A percentile compares a stretch with the other conserved stretches of the same genome.
Conservation (phyloP, 768 basidiomycete genomes). For the Calocybe cyanea region DNA sequence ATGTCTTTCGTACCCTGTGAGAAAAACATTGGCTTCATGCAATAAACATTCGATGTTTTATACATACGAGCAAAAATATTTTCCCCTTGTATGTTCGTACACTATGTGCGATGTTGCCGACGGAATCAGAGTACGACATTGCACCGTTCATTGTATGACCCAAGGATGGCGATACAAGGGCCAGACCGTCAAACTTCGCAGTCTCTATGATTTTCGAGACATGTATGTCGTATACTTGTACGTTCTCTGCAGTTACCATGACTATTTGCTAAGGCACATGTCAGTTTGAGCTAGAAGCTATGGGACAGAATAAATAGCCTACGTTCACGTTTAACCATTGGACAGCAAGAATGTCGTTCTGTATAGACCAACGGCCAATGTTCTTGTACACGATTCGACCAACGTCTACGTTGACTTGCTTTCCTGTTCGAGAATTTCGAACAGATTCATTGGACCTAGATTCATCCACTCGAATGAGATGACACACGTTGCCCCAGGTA, state of each 20-base stretch:
- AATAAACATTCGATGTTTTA: background rate
- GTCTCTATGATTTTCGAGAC: slow-evolving; percentile 58
- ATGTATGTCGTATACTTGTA: slow-evolving; percentile 71
- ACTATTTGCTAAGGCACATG: slow-evolving; percentile 57
- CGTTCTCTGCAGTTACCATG: slow-evolving; percentile 47
- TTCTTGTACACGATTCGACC: slow-evolving; percentile 65
- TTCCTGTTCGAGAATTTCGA: slow-evolving; percentile 56
- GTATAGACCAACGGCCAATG: slow-evolving; percentile 53
- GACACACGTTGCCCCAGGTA: slow-evolving; percentile 74
- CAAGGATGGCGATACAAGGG: slow-evolving; percentile 52
- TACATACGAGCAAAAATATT: slow-evolving; percentile 80
- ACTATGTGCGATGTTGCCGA: slow-evolving; percentile 61
- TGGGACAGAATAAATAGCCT: slow-evolving; percentile 37
- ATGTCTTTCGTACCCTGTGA: slow-evolving; percentile 60
- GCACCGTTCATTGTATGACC: slow-evolving; percentile 42
- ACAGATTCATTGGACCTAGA: slow-evolving; percentile 45
- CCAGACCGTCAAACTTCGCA: slow-evolving; percentile 51
- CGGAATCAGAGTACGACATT: slow-evolving; percentile 44
- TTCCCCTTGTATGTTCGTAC: slow-evolving; percentile 85
- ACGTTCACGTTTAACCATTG: slow-evolving; percentile 91
- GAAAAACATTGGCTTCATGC: slow-evolving; percentile 6
- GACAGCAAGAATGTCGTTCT: slow-evolving; percentile 63
- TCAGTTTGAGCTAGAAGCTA: background rate
- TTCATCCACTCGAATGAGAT: slow-evolving; percentile 66
- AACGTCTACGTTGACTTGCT: slow-evolving; percentile 52